Evolutionary conservation across 2,329 filamentous ascomycete species (phyloP), one percentile per base, ranked within the genome.

Genomic region (Paecilomyces sp.): DNA sequence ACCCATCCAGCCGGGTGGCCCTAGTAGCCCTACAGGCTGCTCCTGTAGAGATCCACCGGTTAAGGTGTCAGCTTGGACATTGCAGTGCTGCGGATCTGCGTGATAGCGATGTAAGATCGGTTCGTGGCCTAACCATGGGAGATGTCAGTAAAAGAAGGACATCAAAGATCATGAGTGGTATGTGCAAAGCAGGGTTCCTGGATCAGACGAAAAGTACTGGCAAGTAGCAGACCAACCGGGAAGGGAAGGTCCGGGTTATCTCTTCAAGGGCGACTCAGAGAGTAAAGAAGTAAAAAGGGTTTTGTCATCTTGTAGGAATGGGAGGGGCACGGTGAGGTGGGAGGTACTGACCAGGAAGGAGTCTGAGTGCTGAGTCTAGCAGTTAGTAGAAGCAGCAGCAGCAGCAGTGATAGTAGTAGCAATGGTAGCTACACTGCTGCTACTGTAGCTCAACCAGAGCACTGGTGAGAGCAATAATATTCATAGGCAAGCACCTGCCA

Each of bases 131-230:
- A 53, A 24, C 13, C 51, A 30, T 25, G 11, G 13, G 15, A 53
- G 51, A 53, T 30, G 51, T 53, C 51, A 53, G 51, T 53, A 13
- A 13, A 53, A 22, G 15, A 28, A 18, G 15, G 41, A 47, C 15
- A 47, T 6, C 15, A 6, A 15, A 47, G 41, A 47, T n/a, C 41
- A 47, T 24, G 52, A 33, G 24, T 54, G n/a, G 18, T 33, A 54
- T 7, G 15, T 28, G 52, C 11, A 24, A 15, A 54, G 52, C n/a
- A 24, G 12, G 25, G 8, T 33, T 54, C 52, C 24, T 54, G 30
- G 15, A 78, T 88, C 85, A 87, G 85, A 86, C 84, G 83, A 82
- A 77, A 77, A 77, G 80, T 87, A 87, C 85, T 88, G 85, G 85
- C 85, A 85, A 88, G 85, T 87, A 87, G 82, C 85, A 85, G 84